phyloP scores from a whole-genome alignment of 2,329 filamentous ascomycete species.

The Lachnellula occidentalis region DNA sequence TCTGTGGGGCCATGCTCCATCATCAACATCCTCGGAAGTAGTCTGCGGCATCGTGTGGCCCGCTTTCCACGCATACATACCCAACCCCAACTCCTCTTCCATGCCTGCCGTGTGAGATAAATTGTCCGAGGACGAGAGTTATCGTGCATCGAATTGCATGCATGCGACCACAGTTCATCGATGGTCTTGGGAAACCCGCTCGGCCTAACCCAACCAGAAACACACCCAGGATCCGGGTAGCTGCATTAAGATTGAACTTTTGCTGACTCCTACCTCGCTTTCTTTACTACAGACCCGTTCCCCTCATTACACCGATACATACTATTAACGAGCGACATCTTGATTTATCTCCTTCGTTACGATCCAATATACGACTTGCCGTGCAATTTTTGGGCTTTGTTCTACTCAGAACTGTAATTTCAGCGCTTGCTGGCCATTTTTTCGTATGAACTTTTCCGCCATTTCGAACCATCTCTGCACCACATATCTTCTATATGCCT shows the following conservation, averaged over 20 bases:
- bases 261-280: slow-evolving; percentile 22
- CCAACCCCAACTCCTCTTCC: not conserved
- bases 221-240: slow-evolving; percentile 16
- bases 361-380: slow-evolving; percentile 6
- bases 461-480: slow-evolving; percentile 3
- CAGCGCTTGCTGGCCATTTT: not conserved
- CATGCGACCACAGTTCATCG: slow-evolving; percentile 14
- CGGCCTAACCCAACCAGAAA: slow-evolving; percentile 9
- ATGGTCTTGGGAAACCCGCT: slow-evolving; percentile 1
- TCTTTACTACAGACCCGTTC: slow-evolving; percentile 21
- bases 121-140: slow-evolving; percentile 18
- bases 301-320: slow-evolving; percentile 19
- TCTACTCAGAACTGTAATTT: not conserved
- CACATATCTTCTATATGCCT: slow-evolving; percentile 30
- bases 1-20: not conserved
- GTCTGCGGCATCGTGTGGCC: not conserved
- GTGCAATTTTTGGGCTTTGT: not conserved
- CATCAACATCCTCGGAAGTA: not conserved
- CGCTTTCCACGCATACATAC: not conserved
- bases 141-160: slow-evolving; percentile 18
- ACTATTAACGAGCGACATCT: slow-evolving; percentile 7
- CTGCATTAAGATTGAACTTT: slow-evolving; percentile 21
- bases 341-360: slow-evolving; percentile 8
- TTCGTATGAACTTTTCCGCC: slow-evolving; percentile 5
- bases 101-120: slow-evolving; percentile 6